Evolutionary conservation across 768 basidiomycete genomes (phyloP), one percentile per base, ranked within the genome.

Genomic region (Neoboletus brunneissimus): DNA sequence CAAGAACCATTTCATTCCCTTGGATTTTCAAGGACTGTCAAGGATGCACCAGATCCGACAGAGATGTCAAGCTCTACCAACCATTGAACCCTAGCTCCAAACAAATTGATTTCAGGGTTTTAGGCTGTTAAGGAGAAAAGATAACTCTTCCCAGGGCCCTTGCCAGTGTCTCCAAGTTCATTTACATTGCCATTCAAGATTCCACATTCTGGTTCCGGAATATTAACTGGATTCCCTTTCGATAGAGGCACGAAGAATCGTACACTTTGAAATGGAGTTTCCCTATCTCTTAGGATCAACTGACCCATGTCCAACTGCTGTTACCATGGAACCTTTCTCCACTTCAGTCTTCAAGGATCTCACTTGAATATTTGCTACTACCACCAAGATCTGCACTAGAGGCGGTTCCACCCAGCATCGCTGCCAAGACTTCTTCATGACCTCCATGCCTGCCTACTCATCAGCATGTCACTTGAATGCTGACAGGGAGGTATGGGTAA

Each of bases 361-460:
- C 85, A 84, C 82, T 86, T 84, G 86, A 86, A 84, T 87, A 87
- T 87, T 87, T 87, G 86, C 85, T 87, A 87, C 86, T 87, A 83
- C 84, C 84, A 87, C 86, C 85, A 86, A 87, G 85, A 88, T 86
- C 86, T 87, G 85, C 84, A 85, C 85, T 85, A 85, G 82, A 81
- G 85, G 85, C 83, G 74, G 83, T 82, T 87, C 76, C 80, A 84
- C 80, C 80, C 79, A 78, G 81, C 78, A 82, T 86, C 76, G 77
- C 85, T 82, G 81, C 84, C 83, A 78, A 85, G 81, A 82, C 84
- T 87, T 86, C 85, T 82, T 83, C 83, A 84, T 81, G 77, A 87
- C 84, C 85, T 81, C 83, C 25, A 27, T 5, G 25, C 25, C 25
- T 27, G 81, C 83, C 84, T 86, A 85, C 83, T 86, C 83, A 79